Evolutionary conservation across 176 grass and related monocot species (phyloP).

Genomic region (bread wheat (Triticum aestivum)): DNA sequence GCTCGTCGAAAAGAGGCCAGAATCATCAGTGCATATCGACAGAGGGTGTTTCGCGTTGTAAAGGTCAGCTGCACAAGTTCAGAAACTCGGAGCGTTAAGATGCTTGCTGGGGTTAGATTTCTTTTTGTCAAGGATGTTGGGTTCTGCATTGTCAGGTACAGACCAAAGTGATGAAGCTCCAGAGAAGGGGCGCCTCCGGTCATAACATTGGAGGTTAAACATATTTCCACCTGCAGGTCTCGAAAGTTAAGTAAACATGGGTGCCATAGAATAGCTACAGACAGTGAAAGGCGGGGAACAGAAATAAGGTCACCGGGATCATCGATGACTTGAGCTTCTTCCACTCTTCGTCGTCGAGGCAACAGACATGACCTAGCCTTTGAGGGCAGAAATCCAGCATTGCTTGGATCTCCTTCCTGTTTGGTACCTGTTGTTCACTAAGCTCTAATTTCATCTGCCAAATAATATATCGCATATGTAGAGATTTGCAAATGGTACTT

Average conservation of each 20-base stretch:
- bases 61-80: constrained; percentile 61
- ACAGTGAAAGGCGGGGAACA: neutral
- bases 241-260: neutral
- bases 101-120: neutral
- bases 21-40: constrained; percentile 84
- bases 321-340: constrained; percentile 62
- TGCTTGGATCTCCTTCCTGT: constrained; percentile 77
- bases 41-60: constrained; percentile 78
- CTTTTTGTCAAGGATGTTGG: neutral
- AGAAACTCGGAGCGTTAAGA: constrained; percentile 8
- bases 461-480: constrained; percentile 9
- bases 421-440: constrained; percentile 53
- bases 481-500: constrained; percentile 10
- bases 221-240: constrained; percentile 81
- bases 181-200: constrained; percentile 66
- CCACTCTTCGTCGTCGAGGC: constrained; percentile 72
- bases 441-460: constrained; percentile 41
- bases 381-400: constrained; percentile 74
- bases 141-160: neutral
- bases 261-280: constrained; percentile 1
- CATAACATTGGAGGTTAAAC: constrained; percentile 95
- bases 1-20: constrained; percentile 80
- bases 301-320: constrained; percentile 58
- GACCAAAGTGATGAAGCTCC: constrained; percentile 86
- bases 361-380: constrained; percentile 92